Conservation (phyloP, 176 grass and related monocot species). For the Musa acuminata region DNA sequence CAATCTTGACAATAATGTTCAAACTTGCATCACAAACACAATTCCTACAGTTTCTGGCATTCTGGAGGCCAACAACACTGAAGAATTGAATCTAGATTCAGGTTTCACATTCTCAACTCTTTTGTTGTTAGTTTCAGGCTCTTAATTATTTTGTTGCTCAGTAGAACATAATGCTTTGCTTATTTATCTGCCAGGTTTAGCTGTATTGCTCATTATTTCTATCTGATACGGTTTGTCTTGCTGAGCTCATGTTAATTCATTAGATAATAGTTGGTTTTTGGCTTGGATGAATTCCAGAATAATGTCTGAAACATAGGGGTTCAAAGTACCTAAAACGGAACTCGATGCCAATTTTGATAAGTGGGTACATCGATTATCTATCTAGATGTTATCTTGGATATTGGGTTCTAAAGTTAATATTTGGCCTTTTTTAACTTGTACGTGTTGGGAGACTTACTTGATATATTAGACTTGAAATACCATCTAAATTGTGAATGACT, state of each 20-base stretch:
- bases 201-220: no score
- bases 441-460: no score
- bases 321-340: not conserved
- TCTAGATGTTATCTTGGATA: not conserved
- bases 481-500: no score
- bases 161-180: no score
- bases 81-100: constrained; percentile 36
- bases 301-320: not conserved
- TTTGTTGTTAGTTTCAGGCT: not conserved
- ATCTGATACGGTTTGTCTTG: not conserved
- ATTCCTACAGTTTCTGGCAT: not conserved
- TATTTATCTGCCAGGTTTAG: not conserved
- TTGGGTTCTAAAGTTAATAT: no score
- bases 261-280: not conserved
- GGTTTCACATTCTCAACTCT: constrained; percentile 26
- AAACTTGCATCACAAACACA: constrained; percentile 18
- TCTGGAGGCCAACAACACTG: constrained; percentile 19
- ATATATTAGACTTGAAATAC: no score
- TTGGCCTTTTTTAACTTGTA: not conserved
- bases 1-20: constrained; percentile 25
- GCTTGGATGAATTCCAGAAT: not conserved
- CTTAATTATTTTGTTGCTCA: no score
- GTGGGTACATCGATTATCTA: not conserved
- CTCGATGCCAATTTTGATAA: not conserved
- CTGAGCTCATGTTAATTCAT: not conserved